A percentile compares a stretch with the other conserved stretches of the same genome.
These are phyloP conservation scores for Cyamopsis tetragonoloba DNA, from an alignment of 306 rosid genomes.

Conservation along the genomic window DNA sequence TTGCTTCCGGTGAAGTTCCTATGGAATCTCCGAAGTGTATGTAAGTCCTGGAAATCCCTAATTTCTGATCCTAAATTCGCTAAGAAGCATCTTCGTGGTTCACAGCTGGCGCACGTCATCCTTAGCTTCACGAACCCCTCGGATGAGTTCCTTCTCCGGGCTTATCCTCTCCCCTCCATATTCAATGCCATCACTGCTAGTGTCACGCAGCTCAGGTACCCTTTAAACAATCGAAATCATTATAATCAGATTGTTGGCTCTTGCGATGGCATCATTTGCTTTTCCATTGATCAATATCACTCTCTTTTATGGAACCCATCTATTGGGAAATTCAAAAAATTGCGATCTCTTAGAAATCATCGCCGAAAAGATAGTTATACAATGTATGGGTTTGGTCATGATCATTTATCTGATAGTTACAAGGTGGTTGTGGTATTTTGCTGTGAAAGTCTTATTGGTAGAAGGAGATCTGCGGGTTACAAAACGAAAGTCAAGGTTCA, in stretches of 20 bases:
- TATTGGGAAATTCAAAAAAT: conserved; percentile 1
- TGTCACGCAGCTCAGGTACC: not conserved
- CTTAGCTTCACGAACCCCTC: no score
- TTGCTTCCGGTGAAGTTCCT: no score
- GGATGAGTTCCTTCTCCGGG: not conserved
- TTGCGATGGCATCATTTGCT: conserved; percentile 34
- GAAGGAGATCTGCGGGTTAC: not conserved
- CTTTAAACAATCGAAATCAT: no score
- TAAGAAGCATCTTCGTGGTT: not conserved
- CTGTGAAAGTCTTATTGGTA: not conserved
- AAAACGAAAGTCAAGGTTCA: conserved; percentile 14
- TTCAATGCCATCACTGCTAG: not conserved
- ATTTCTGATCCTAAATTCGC: conserved; percentile 39
- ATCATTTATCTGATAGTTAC: conserved; percentile 14
- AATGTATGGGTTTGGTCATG: conserved; percentile 43
- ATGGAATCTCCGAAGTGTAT: conserved; percentile 18
- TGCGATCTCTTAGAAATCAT: no score
- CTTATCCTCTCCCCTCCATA: conserved; percentile 10
- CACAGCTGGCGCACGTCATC: no score
- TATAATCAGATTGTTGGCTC: no score
- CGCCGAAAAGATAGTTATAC: no score
- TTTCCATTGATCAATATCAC: not conserved
- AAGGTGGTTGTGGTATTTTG: conserved; percentile 27
- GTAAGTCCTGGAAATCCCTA: conserved; percentile 31
- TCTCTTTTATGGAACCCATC: conserved; percentile 36